A percentile compares a stretch with the other conserved stretches of the same genome.
phyloP scores from a whole-genome alignment of 2,329 filamentous ascomycete genomes.

The Pseudogymnoascus sp. region DNA sequence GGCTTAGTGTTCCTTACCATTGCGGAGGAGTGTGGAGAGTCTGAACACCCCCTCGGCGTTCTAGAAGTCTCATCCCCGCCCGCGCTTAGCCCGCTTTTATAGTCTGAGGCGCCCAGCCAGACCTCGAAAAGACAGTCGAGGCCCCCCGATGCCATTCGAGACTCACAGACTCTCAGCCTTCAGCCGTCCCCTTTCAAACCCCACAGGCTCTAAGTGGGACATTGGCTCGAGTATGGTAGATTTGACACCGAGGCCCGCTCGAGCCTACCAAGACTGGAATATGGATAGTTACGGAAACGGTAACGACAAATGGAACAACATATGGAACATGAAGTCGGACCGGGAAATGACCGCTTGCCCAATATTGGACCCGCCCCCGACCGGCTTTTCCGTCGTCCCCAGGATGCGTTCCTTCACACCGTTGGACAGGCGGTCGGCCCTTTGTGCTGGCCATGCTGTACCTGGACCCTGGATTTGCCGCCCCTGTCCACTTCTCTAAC shows the following conservation, averaged over 20 bases:
- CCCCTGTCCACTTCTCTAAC: neutral
- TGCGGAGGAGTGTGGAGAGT: neutral
- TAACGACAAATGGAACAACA: neutral
- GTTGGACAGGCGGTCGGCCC: neutral
- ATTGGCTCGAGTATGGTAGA: neutral
- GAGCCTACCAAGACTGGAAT: neutral
- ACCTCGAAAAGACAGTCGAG: neutral
- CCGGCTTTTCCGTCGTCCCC: constrained; percentile 2
- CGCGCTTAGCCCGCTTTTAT: constrained; percentile 3
- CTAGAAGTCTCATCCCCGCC: constrained; percentile 6
- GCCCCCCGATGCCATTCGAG: neutral
- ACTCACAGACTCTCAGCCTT: neutral
- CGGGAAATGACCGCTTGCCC: constrained; percentile 3
- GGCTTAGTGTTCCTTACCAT: neutral
- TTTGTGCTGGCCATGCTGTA: neutral
- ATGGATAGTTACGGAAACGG: neutral
- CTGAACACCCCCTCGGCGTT: neutral
- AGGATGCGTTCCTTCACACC: constrained; percentile 7
- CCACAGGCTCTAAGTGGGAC: constrained; percentile 4
- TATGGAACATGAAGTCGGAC: neutral
- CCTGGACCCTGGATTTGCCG: constrained; percentile 3
- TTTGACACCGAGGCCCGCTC: constrained; percentile 3
- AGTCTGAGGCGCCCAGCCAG: neutral
- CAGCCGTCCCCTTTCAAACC: neutral
- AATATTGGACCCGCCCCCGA: constrained; percentile 6